Evolutionary conservation across 176 grass and related monocot species (phyloP).

Genomic region (Olyra latifolia): DNA sequence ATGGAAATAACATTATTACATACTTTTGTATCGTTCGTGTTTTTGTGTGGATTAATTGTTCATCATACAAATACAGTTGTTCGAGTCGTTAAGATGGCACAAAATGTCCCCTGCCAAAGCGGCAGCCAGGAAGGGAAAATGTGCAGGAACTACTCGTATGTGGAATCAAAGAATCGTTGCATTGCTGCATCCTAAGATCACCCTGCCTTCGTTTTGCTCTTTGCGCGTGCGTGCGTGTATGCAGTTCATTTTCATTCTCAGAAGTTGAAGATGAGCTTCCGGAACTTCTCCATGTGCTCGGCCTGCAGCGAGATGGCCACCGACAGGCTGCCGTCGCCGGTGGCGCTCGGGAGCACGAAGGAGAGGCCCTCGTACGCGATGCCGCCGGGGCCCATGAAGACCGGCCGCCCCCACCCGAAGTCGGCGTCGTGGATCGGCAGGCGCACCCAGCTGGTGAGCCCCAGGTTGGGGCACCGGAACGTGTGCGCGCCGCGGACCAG

Average conservation of each 20-base stretch:
- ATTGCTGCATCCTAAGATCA: constrained; percentile 29
- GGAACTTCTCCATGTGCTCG: constrained; percentile 89
- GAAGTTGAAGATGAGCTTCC: constrained; percentile 75
- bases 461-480: constrained; percentile 90
- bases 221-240: neutral
- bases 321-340: constrained; percentile 76
- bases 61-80: constrained; percentile 40
- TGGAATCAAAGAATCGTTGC: constrained; percentile 48
- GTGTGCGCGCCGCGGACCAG: constrained; percentile 85
- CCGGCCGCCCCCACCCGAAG: constrained; percentile 85
- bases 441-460: constrained; percentile 91
- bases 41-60: constrained; percentile 17
- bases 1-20: neutral
- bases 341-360: constrained; percentile 81
- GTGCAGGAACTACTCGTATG: constrained; percentile 16
- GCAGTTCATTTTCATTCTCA: constrained; percentile 5
- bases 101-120: constrained; percentile 33
- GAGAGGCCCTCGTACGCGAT: constrained; percentile 90
- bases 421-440: constrained; percentile 91
- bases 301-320: constrained; percentile 89
- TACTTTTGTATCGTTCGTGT: neutral
- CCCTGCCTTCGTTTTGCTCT: neutral
- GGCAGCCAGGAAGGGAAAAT: constrained; percentile 16
- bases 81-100: constrained; percentile 15
- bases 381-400: constrained; percentile 94